Conservation (phyloP, 73 alveolate genomes). For the Uronychia binucleata region DNA sequence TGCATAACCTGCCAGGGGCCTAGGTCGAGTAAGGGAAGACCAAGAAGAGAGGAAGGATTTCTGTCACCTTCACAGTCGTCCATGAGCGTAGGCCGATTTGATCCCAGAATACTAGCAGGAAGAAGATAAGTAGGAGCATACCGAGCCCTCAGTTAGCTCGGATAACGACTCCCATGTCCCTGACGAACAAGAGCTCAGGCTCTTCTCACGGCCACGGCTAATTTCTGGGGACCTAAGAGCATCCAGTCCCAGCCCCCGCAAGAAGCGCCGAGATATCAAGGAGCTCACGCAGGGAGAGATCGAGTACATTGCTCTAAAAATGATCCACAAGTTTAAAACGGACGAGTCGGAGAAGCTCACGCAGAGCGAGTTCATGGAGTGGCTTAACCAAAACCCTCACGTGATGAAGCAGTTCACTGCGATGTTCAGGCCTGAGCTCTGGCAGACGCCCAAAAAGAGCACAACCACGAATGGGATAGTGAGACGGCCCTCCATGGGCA, state of each 20-base stretch:
- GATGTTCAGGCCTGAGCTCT: neutral
- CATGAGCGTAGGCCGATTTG: no score
- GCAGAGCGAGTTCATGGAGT: neutral
- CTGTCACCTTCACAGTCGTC: no score
- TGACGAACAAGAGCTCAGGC: neutral
- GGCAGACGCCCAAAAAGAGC: neutral
- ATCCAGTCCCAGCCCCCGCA: neutral
- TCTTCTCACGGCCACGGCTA: neutral
- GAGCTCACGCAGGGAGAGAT: neutral
- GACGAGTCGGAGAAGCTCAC: no score
- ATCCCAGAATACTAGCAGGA: no score
- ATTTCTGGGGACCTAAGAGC: neutral
- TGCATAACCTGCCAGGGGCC: neutral
- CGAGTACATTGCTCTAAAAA: neutral
- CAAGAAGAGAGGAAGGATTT: no score
- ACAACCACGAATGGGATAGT: neutral
- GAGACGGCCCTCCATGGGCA: neutral
- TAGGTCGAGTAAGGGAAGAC: no score
- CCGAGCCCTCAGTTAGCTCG: no score
- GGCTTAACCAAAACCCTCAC: neutral
- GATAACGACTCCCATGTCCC: no score
- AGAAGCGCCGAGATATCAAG: neutral
- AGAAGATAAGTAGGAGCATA: no score
- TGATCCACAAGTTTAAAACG: neutral
- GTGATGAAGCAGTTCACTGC: neutral